Conservation (phyloP, 2,329 filamentous ascomycete genomes). For the Hortaea werneckii region DNA sequence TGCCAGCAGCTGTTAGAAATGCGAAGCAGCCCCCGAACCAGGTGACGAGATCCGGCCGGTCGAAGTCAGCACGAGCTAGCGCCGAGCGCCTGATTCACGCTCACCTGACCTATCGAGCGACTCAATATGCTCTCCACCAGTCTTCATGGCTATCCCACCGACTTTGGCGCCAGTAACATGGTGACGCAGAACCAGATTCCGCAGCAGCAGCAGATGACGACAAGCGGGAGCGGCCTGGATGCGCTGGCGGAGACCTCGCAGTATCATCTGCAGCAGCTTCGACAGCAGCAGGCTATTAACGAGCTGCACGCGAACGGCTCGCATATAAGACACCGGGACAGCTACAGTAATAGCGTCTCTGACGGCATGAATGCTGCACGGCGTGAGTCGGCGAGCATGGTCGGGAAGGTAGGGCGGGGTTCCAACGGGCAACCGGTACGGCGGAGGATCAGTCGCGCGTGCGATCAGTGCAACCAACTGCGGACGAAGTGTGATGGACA, state of each 20-base stretch:
- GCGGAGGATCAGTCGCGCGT: constrained; percentile 81
- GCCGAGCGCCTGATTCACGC: not conserved
- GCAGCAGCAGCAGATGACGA: constrained; percentile 8
- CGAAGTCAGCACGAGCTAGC: too few relatives aligned
- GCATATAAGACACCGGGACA: constrained; percentile 16
- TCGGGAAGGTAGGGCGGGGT: constrained; percentile 2
- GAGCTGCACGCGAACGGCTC: constrained; percentile 24
- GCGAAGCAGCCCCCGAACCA: not conserved
- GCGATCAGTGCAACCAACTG: constrained; percentile 92
- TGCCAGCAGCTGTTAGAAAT: not conserved
- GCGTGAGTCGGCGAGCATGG: constrained; percentile 5
- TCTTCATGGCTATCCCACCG: constrained; percentile 15
- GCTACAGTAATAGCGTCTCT: constrained; percentile 17
- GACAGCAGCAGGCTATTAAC: constrained; percentile 37
- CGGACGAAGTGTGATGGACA: constrained; percentile 91
- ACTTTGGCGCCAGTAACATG: constrained; percentile 18
- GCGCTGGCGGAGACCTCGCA: constrained; percentile 59
- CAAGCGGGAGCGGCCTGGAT: constrained; percentile 41
- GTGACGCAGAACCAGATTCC: constrained; percentile 15
- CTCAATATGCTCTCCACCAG: constrained; percentile 21
- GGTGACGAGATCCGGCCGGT: not conserved
- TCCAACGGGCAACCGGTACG: constrained; percentile 48
- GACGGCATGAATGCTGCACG: constrained; percentile 8
- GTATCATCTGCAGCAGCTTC: constrained; percentile 62
- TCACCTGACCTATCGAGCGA: too few relatives aligned